Base-by-base conservation (phyloP, 192 early-diverging fungal species). In the Chytriomyces sp. region DNA sequence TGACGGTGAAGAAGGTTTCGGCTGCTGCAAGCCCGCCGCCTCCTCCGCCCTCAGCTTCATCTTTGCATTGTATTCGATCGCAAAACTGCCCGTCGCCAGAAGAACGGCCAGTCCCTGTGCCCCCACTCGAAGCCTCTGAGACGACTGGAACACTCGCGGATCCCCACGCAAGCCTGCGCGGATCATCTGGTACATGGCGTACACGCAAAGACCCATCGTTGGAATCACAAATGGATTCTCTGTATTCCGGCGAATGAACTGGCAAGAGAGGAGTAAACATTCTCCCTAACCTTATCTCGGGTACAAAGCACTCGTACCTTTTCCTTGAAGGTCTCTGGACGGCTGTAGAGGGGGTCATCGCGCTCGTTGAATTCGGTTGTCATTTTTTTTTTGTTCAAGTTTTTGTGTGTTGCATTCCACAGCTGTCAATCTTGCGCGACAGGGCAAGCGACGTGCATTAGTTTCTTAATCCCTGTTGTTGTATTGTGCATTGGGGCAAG, bases 201-300 rank as follows among this genome's bases (percentile, higher is more conserved):
- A 82, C 7, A 61, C 8, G 5, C 50, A 61, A 2, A 69, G 23
- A 8, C 24, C 77, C 46, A 82, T 65, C 16, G 77, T 67, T 20
- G 81, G 81, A n/a, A 78, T 20, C 28, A 82, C 75, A 28, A 82
- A 76, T 1, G 81, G 81, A 50, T 82, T 82, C 57, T 82, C 81
- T 7, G 23, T 60, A 53, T 75, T 78, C 7, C 60, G 53, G 9
- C 71, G 71, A 43, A 46, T 28, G 61, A 72, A 62, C 71, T 72
- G 69, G 18, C 11, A 16, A 3, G n/a, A 6, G 35, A 64, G 35
- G 63, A 64, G 13, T 13, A 1, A 64, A 16, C n/a, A 26, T 4
- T 26, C 18, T 64, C 26, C 26, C 26, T 23, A 1, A 26, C 26
- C 7, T 16, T 64, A 11, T 23, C 35, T 64, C 35, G 63, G 13